Percentiles rank a stretch among this genome's conserved stretches.
phyloP scores from a whole-genome alignment of 345 rosid genomes.

The Lepidium africanum region DNA sequence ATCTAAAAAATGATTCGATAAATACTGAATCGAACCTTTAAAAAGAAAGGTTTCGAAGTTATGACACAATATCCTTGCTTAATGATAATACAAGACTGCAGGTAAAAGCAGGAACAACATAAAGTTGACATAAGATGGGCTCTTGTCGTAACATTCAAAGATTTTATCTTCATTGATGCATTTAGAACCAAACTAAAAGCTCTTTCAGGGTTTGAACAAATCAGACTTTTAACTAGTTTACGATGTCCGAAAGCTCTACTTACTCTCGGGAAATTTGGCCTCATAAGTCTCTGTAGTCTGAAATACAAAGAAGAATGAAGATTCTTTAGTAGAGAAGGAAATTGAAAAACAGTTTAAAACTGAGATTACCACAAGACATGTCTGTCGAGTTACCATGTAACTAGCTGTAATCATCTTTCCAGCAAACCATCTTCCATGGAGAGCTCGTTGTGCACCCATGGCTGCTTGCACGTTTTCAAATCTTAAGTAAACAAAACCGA shows the following conservation, averaged over 20 bases:
- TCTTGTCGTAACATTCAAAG: neutral
- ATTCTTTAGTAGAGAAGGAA: neutral
- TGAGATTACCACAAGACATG: neutral
- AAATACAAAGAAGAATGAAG: neutral
- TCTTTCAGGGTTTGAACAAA: neutral
- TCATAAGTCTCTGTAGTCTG: slow-evolving; percentile 56
- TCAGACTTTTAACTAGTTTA: neutral
- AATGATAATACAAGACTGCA: neutral
- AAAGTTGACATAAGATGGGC: neutral
- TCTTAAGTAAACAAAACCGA: slow-evolving; percentile 80
- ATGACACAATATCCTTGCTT: neutral
- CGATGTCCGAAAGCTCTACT: neutral
- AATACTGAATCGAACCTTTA: neutral
- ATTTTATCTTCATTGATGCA: slow-evolving; percentile 9
- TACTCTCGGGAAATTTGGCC: slow-evolving; percentile 52
- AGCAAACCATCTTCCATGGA: slow-evolving; percentile 99
- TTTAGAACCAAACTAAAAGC: neutral
- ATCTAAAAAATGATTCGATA: neutral
- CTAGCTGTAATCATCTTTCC: slow-evolving; percentile 94
- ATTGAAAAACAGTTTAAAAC: neutral
- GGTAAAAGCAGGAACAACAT: slow-evolving; percentile 7
- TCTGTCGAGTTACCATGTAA: slow-evolving; percentile 46
- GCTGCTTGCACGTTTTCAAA: slow-evolving; percentile 64
- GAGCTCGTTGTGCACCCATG: slow-evolving; percentile 62
- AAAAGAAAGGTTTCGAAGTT: neutral